phyloP scores from a whole-genome alignment of 495 filamentous ascomycete species.

The Xylaria bambusicola region DNA sequence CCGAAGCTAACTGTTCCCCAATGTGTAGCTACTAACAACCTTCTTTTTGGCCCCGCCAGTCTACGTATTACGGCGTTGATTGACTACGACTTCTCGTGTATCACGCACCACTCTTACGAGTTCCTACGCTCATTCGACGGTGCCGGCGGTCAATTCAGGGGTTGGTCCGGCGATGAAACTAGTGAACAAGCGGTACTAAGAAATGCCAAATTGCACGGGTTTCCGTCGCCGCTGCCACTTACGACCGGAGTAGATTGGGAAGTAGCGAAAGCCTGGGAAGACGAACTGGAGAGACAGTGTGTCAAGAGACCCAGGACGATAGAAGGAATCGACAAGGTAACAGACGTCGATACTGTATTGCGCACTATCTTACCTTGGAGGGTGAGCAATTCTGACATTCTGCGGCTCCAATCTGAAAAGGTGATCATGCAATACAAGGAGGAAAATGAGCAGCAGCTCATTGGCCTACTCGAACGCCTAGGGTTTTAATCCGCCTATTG shows the following conservation, averaged over 20 bases:
- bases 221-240: slow-evolving; percentile 19
- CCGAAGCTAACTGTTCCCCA: slow-evolving; percentile 8
- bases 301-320: slow-evolving; percentile 27
- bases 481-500: slow-evolving; percentile 3
- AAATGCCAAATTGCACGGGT: slow-evolving; percentile 27
- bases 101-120: slow-evolving; percentile 34
- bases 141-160: slow-evolving; percentile 17
- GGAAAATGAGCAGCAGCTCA: slow-evolving; percentile 20
- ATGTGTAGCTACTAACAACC: slow-evolving; percentile 23
- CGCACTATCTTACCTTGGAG: slow-evolving; percentile 28
- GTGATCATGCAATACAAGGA: slow-evolving; percentile 20
- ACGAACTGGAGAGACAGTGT: slow-evolving; percentile 21
- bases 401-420: slow-evolving; percentile 26
- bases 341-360: slow-evolving; percentile 28
- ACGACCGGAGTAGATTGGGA: slow-evolving; percentile 23
- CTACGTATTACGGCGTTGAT: slow-evolving; percentile 31
- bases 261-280: slow-evolving; percentile 29
- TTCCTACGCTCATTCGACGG: slow-evolving; percentile 30
- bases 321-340: slow-evolving; percentile 27
- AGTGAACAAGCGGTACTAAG: slow-evolving; percentile 17
- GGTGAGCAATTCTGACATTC: slow-evolving; percentile 28
- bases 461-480: slow-evolving; percentile 12
- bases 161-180: slow-evolving; percentile 20
- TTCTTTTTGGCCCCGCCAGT: slow-evolving; percentile 30
- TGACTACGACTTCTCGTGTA: slow-evolving; percentile 33